Evolutionary conservation across 176 grass and related monocot genomes (phyloP), one percentile per base, ranked within the genome.

Genomic region (Lolium multiflorum): DNA sequence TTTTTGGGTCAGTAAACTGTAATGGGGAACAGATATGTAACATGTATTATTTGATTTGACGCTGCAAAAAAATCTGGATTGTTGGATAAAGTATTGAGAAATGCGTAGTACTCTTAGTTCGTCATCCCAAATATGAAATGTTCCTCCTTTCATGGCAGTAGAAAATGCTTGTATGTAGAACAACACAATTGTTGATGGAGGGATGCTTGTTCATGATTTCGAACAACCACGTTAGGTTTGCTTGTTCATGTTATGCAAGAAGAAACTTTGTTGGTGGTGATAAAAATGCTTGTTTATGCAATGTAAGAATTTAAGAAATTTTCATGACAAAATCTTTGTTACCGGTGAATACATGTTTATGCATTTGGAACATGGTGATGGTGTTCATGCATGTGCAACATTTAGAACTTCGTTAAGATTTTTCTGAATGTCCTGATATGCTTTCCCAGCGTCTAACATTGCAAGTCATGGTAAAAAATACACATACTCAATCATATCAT

Each of bases 371-470:
- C 58, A 61, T 61, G 21, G 22, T 61, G 58, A 61, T 61, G 58
- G n/a, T 61, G 58, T 61, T 24, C 58, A 61, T 61, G 58, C 58
- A 24, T 11, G 22, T 47, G 46, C 46, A 47, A 47, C 46, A 47
- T 47, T 47, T 47, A 0, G 0, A 47, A 47, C 3, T 47, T 47
- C 2, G 8, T 47, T 47, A 47, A 47, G 46, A 47, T 47, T 10
- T 47, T 9, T 47, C 46, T 10, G 46, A 47, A 9, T 47, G 41
- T 83, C 39, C 84, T 90, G 62, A 90, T 71, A 79, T 90, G 89
- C 46, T 90, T 90, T 37, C 79, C 89, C 43, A 51, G 71, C 67
- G 57, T 79, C 15, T 35, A 87, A 87, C 72, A 38, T 76, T 90
- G 44, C 84, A 87, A 63, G 26, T 87, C 51, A 26, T 63, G 64